A percentile compares a stretch with the other conserved stretches of the same genome.
phyloP scores from a whole-genome alignment of 2,329 filamentous ascomycete species.

The Pseudonectria buxi region DNA sequence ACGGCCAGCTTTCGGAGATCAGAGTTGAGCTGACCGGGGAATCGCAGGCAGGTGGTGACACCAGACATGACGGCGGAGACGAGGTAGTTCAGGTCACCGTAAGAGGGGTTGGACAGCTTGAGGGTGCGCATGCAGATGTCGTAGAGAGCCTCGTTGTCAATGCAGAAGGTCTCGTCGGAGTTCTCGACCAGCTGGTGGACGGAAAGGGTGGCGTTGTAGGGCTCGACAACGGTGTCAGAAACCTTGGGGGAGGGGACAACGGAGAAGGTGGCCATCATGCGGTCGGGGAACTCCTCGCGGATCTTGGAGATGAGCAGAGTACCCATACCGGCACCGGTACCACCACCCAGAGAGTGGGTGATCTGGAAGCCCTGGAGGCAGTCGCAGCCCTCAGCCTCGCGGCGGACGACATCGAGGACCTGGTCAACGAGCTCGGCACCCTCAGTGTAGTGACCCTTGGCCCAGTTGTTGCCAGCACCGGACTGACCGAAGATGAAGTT shows the following conservation, averaged over 20 bases:
- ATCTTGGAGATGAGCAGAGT: conserved; percentile 99
- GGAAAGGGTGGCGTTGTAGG: conserved; percentile 98
- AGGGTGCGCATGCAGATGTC: conserved; percentile 99
- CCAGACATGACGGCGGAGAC: conserved; percentile 99
- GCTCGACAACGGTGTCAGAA: conserved; percentile 98
- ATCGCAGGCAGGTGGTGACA: conserved; percentile 96
- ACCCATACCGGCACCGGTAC: conserved; percentile 99
- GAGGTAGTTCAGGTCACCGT: conserved; percentile 98
- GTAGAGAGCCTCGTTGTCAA: conserved; percentile 99
- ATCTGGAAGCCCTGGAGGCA: conserved; percentile 99
- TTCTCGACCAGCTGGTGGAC: conserved; percentile 99
- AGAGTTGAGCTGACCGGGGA: conserved; percentile 99
- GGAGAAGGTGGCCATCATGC: conserved; percentile 99
- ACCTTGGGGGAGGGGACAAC: conserved; percentile 99
- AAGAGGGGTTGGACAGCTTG: conserved; percentile 97
- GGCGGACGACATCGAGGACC: conserved; percentile 95
- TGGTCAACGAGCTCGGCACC: conserved; percentile 98
- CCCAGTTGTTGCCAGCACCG: conserved; percentile 99
- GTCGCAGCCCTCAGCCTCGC: conserved; percentile 97
- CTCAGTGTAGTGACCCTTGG: conserved; percentile 99
- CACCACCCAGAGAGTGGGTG: conserved; percentile 99
- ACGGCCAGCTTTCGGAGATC: conserved; percentile 98
- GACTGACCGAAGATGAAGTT: conserved; percentile 99
- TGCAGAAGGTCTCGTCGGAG: conserved; percentile 99
- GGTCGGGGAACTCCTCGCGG: conserved; percentile 99